Evolutionary conservation across 139 green algal species (phyloP), one percentile per base, ranked within the genome.

Genomic region (Astrephomene gubernaculifera): DNA sequence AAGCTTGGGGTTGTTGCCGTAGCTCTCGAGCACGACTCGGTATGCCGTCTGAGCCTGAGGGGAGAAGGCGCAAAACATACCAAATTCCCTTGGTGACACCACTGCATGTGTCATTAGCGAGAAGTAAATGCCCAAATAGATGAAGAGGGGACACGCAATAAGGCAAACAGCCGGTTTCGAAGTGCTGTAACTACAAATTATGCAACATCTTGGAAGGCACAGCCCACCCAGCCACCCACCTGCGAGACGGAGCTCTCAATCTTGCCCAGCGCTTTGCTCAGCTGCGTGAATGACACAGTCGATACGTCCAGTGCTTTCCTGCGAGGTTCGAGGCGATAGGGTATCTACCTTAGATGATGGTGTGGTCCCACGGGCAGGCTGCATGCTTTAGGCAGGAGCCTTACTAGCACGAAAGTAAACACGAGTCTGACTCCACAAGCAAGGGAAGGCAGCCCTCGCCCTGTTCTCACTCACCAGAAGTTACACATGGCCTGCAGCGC

Each of bases 11-110:
- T n/a, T 81, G 45, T 31, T 84, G 74, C 72, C 61, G 38, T 88
- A 88, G 38, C 36, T 71, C 72, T 88, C 83, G 17, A 88, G 72
- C 74, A 85, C 73, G 0, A 87, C 76, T 2, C 61, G 60, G 43
- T 87, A 87, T 8, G 63, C 78, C 12, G 78, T 53, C 31, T 84
- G 63, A 12, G 78, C 78, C 78, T 84, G 60, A 14, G 29, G 57
- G 12, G 57, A 19, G 57, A n/a, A 8, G 12, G 49, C 12, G 49
- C 17, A 17, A 17, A 25, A 17, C 17, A 17, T 25, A 12, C 12
- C 49, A 17, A 12, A 57, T 17, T 25, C 49, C 12, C 17, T 12
- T 57, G 12, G 12, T 25, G 49, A 17, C 49, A 57, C 49, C 49
- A 57, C 49, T 25, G 49, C 17, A 57, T 25, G 49, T 57, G 17